Evolutionary conservation across 768 basidiomycete species (phyloP), one percentile per base, ranked within the genome.

Genomic region (Tephrocybe rancida): DNA sequence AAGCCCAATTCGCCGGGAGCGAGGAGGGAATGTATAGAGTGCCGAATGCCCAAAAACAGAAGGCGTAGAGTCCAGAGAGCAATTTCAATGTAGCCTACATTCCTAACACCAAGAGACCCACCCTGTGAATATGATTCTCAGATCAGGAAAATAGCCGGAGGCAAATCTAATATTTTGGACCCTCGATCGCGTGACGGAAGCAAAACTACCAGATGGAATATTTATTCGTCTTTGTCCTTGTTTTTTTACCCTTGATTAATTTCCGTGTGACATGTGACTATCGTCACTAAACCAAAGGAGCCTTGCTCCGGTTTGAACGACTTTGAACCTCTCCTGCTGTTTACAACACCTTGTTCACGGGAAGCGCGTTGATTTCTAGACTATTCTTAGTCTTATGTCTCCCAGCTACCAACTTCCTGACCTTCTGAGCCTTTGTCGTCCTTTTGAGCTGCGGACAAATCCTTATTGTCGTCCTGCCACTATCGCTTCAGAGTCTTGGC

Each of bases 381-480:
- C 5, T 34, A 37, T 16, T 26, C 30, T 22, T 21, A 26, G 29
- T 10, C 35, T n/a, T 50, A 61, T 63, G 62, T 52, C 63, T 9
- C 58, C 57, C 50, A 77, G 74, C 61, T 74, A 73, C 60, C 77
- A 77, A 56, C 69, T 79, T 3, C 76, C 76, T 6, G 75, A 78
- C 55, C 64, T 78, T 1, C 63, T 75, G 1, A 53, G 61, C 30
- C 65, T 71, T 38, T 66, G 68, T 30, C 64, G 65, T 13, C 22
- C 62, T 10, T 71, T 76, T 41, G 65, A 70, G 25, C 63, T 79
- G 25, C 70, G 70, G 38, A 73, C 72, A n/a, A 79, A 78, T 58
- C 57, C 49, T 7, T 68, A 73, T 41, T 78, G 74, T 55, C 65
- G 58, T 11, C 37, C 62, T 27, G 71, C 66, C 26, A 67, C 72